Evolutionary conservation across 2,329 filamentous ascomycete genomes (phyloP).

Genomic region (Fusarium sp.): DNA sequence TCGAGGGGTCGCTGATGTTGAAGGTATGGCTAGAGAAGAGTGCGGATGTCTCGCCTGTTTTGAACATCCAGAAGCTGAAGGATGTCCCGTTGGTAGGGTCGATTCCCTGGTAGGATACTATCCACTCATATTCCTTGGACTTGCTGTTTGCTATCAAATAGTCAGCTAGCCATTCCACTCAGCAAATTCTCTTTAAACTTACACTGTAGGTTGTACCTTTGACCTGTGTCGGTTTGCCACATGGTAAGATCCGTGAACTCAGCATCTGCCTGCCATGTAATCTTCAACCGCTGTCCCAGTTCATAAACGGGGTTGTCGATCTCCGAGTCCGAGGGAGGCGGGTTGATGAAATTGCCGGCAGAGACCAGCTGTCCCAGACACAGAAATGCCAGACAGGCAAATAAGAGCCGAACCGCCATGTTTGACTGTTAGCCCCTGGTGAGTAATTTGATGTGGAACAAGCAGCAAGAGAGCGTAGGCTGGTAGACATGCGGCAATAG

Average conservation of each 20-base stretch:
- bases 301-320: conserved; percentile 10
- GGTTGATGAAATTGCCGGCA: conserved; percentile 1
- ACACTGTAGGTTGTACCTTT: conserved; percentile 5
- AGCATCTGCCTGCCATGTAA: background rate
- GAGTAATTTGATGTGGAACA: no score
- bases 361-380: background rate
- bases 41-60: background rate
- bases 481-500: background rate
- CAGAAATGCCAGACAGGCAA: background rate
- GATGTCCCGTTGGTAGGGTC: conserved; percentile 3
- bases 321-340: background rate
- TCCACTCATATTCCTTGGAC: conserved; percentile 12
- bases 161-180: background rate
- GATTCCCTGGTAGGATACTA: conserved; percentile 17
- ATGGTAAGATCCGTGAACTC: conserved; percentile 1
- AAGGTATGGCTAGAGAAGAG: conserved; percentile 11
- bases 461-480: no score
- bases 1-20: conserved; percentile 15
- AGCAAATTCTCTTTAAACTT: accelerated
- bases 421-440: background rate
- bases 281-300: conserved; percentile 1
- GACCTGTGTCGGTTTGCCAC: background rate
- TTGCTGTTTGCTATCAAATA: conserved; percentile 1
- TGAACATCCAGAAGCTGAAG: conserved; percentile 15
- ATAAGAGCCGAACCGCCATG: background rate